These are phyloP conservation scores for Blastomyces emzantsi DNA, from an alignment of 2,329 filamentous ascomycete species.

Conservation along the genomic window DNA sequence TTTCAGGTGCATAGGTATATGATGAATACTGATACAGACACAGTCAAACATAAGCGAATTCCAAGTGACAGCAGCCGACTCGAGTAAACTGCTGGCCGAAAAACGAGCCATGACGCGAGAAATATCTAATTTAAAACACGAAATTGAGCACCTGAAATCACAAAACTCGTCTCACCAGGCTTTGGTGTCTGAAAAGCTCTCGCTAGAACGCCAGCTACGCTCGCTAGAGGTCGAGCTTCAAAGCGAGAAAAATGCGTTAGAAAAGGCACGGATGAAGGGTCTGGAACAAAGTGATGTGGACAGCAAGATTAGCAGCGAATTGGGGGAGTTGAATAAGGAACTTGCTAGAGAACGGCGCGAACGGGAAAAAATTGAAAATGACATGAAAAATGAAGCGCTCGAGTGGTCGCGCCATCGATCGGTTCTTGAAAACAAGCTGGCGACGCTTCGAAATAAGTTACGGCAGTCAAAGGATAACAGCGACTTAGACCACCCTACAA, in stretches of 20 bases:
- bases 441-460: slow-evolving; percentile 60
- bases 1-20: not conserved
- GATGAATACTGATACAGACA: not conserved
- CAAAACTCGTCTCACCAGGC: slow-evolving; percentile 55
- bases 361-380: slow-evolving; percentile 57
- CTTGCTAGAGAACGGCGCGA: slow-evolving; percentile 53
- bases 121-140: slow-evolving; percentile 49
- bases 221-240: slow-evolving; percentile 73
- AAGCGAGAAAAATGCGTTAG: slow-evolving; percentile 63
- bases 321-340: slow-evolving; percentile 47
- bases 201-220: slow-evolving; percentile 67
- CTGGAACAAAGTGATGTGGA: slow-evolving; percentile 34
- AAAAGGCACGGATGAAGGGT: slow-evolving; percentile 43
- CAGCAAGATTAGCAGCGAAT: slow-evolving; percentile 31
- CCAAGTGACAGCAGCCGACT: slow-evolving; percentile 58
- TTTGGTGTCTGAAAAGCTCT: slow-evolving; percentile 69
- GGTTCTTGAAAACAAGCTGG: slow-evolving; percentile 61
- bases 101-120: slow-evolving; percentile 55
- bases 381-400: slow-evolving; percentile 47
- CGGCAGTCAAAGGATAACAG: slow-evolving; percentile 27
- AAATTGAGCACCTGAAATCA: slow-evolving; percentile 53
- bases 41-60: slow-evolving; percentile 56
- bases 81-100: slow-evolving; percentile 58
- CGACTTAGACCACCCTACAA: not conserved
- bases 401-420: slow-evolving; percentile 56